Evolutionary conservation across 2,329 filamentous ascomycete genomes (phyloP).

Genomic region (Hypoxylon sp.): DNA sequence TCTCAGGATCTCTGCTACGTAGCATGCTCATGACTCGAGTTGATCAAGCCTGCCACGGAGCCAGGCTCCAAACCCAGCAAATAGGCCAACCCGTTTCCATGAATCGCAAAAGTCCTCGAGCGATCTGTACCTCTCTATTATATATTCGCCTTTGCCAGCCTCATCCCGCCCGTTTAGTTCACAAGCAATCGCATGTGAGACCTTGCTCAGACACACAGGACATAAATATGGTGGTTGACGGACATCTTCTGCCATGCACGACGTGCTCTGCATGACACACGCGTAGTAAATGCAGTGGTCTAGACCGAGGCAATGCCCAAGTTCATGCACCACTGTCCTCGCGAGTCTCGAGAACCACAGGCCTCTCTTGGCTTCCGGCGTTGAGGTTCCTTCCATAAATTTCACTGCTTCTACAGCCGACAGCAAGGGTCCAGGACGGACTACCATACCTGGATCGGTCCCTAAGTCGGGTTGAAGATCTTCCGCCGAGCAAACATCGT

Average conservation of each 20-base stretch:
- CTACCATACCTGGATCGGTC: neutral
- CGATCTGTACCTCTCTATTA: constrained; percentile 55
- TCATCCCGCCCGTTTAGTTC: constrained; percentile 40
- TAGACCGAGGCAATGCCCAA: constrained; percentile 76
- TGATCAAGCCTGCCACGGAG: constrained; percentile 50
- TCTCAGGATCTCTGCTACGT: too few relatives aligned
- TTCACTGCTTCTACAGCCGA: constrained; percentile 52
- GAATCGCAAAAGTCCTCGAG: constrained; percentile 58
- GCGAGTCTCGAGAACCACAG: constrained; percentile 70
- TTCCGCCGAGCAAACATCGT: constrained; percentile 52
- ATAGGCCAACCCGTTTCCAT: constrained; percentile 58
- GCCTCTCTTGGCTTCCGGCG: constrained; percentile 50
- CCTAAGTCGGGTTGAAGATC: constrained; percentile 11
- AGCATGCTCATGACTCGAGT: constrained; percentile 5
- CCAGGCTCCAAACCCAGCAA: constrained; percentile 62
- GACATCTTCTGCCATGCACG: constrained; percentile 67
- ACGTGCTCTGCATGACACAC: constrained; percentile 73
- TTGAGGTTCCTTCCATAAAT: constrained; percentile 38
- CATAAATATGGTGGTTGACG: constrained; percentile 74
- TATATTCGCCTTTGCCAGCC: constrained; percentile 40
- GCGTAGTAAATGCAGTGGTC: constrained; percentile 75
- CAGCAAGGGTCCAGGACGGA: constrained; percentile 17
- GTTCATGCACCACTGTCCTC: constrained; percentile 72
- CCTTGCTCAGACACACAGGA: constrained; percentile 68
- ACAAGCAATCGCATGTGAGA: constrained; percentile 54